Evolutionary conservation across 345 rosid genomes (phyloP), one percentile per base, ranked within the genome.

Genomic region (Jatropha curcas): DNA sequence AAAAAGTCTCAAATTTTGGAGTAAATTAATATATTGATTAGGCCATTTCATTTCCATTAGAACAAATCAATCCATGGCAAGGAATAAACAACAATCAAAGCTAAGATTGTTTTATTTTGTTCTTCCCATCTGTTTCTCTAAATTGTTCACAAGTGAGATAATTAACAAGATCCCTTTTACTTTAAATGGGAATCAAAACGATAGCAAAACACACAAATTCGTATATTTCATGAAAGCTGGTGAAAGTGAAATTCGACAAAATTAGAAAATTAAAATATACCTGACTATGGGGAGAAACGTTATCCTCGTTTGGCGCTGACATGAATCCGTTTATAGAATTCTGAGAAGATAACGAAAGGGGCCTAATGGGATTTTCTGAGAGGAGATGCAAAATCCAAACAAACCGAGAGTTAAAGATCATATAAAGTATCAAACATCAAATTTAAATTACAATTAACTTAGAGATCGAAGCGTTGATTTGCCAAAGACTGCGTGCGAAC

Each of bases 231-330:
- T 8, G 14, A 33, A 20, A 28, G 9, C 65, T 35, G 34, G 27
- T 25, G 8, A 39, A 35, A 0, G 35, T 3, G 25, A 7, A 33
- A 33, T 46, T 20, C 43, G 1, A 24, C 5, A 4, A 35, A 0
- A 20, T 51, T 13, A 67, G 28, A 50, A 17, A 46, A 25, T n/a
- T 14, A 34, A 55, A 2, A 22, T 27, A 68, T 75, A 91, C 97
- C 97, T 88, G 87, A 76, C 84, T 43, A 58, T 81, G 75, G 43
- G 83, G 60, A 68, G 89, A 77, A 68, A 77, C 25, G 61, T 76
- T 77, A 62, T 83, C 92, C 57, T 89, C 95, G 67, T 80, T 78
- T 48, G 83, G 76, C 24, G 60, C 78, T 64, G 93, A 87, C 97
- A 92, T 92, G 37, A 51, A 30, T 58, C 19, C 35, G 25, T 1